phyloP scores from a whole-genome alignment of 2,329 filamentous ascomycete genomes.

The Pestalotiopsis fici region DNA sequence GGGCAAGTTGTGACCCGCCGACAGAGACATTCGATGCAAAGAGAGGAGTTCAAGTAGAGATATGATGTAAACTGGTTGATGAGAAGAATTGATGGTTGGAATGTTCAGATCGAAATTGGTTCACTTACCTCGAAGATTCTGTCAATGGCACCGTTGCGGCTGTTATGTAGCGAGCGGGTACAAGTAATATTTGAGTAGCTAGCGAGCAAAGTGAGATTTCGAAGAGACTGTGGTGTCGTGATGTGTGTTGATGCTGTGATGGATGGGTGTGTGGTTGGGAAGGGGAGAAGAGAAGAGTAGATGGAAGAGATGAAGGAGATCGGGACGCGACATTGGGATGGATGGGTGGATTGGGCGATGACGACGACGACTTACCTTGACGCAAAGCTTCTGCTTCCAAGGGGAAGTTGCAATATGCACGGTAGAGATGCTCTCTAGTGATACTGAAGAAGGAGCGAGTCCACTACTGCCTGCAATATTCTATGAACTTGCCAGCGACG shows the following conservation, averaged over 20 bases:
- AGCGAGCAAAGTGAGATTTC: conserved; percentile 57
- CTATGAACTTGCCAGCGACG: not conserved
- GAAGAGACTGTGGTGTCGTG: conserved; percentile 40
- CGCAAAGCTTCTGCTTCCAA: not conserved
- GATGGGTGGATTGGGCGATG: not conserved
- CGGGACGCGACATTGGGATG: not conserved
- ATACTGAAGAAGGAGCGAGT: conserved; percentile 1
- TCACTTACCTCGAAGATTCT: conserved; percentile 19
- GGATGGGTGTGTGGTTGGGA: conserved; percentile 50
- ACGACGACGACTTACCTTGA: not conserved
- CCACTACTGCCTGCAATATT: not conserved
- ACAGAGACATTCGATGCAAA: not conserved
- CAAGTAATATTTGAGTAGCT: conserved; percentile 61
- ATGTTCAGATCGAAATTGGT: not conserved
- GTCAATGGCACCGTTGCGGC: conserved; percentile 44
- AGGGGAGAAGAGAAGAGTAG: not conserved
- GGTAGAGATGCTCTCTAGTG: not conserved
- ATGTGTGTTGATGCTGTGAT: conserved; percentile 26
- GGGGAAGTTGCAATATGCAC: not conserved
- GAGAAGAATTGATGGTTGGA: not conserved
- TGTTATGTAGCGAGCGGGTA: conserved; percentile 55
- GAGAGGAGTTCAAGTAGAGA: not conserved
- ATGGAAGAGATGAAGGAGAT: not conserved
- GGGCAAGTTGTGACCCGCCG: not conserved
- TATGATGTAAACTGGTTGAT: not conserved